Conservation (phyloP, 2,329 filamentous ascomycete species). For the Arthrobotrys musiformis region DNA sequence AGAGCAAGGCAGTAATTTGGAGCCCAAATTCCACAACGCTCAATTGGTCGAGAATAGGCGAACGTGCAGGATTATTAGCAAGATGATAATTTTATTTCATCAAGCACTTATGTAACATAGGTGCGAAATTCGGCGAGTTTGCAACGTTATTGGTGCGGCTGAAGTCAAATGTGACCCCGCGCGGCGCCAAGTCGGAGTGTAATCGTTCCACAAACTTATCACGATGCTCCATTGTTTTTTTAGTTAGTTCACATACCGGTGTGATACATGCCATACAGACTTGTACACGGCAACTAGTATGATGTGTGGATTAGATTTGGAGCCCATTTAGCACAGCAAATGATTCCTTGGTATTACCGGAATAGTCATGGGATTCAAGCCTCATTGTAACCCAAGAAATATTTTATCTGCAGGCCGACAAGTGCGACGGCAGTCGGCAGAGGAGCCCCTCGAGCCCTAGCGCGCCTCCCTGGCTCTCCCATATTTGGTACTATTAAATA, state of each 20-base stretch:
- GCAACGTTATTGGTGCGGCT: constrained; percentile 3
- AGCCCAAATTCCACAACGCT: background rate
- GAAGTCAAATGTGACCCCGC: background rate
- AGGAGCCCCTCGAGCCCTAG: background rate
- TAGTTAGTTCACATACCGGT: no score
- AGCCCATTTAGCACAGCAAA: background rate
- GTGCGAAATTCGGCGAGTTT: background rate
- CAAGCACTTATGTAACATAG: constrained; percentile 3
- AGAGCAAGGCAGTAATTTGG: background rate
- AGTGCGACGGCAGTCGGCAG: background rate
- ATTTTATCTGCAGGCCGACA: background rate
- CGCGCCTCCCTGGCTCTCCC: background rate
- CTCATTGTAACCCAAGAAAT: constrained; percentile 6
- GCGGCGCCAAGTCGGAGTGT: constrained; percentile 4
- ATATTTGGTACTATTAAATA: background rate
- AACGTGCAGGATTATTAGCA: background rate
- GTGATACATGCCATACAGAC: no score
- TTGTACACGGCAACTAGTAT: no score
- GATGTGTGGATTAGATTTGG: background rate
- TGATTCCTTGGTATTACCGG: background rate
- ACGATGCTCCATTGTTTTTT: background rate
- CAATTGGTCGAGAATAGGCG: constrained; percentile 11
- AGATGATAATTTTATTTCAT: background rate
- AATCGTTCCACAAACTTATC: background rate
- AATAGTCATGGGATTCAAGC: constrained; percentile 14